Base-by-base conservation (phyloP, 495 filamentous ascomycete genomes). In the Letharia columbiana region DNA sequence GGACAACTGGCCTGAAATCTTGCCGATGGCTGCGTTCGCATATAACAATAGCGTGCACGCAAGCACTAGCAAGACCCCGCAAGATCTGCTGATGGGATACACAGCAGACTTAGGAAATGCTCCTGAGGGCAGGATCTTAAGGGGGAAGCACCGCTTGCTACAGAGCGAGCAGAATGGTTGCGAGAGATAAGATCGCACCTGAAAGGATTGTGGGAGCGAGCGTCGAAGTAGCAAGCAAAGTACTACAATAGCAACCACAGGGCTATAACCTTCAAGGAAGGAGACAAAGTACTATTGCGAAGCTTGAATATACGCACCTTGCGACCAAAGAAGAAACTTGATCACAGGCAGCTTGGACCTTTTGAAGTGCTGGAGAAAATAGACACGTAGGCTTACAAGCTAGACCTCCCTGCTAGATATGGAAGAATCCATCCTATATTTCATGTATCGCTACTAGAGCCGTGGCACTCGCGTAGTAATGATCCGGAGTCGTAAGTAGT, bases 21-120 rank as follows among this genome's bases (percentile, higher is more conserved):
- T 75, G 47, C 59, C 50, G 0, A 18, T 74, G 7, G 68, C 68
- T 10, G n/a, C 71, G 52, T 64, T 69, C 23, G 54, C 61, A 17
- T 69, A 72, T 39, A 73, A 70, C 3, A 61, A 61, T n/a, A 58
- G 12, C 33, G 5, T 65, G 69, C 57, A 60, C 68, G 50, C 23
- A 44, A 31, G 3, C 17, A 45, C 17, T 20, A 7, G 7, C 4
- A 45, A 20, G 20, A 20, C 17, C 17, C 17, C 44, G 17, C 17
- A 45, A 4, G 3, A 45, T 2, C 3, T 45, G 17, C 17, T 39
- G 3, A 61, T 60, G 3, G 12, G 20, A 7, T 60, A 37, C n/a
- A 31, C n/a, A n/a, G n/a, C n/a, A n/a, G n/a, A n/a, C n/a, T n/a
- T n/a, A n/a, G n/a, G n/a, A n/a, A n/a, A n/a, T 12, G 0, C 17